Base-by-base conservation (phyloP, 73 alveolate genomes). In the Paramecium sonneborni region DNA sequence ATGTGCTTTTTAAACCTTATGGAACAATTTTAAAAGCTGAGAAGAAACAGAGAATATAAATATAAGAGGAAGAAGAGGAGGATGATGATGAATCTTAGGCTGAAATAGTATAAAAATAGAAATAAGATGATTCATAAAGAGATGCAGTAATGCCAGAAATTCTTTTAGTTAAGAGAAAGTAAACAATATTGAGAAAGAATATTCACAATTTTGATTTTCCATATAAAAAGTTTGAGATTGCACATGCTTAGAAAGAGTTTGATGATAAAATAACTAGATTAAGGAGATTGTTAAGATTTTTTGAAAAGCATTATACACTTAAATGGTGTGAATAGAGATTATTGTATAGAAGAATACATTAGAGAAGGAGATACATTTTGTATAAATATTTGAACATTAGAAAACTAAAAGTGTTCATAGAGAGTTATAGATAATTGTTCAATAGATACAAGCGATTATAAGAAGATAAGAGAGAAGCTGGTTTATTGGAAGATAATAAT, bases 291-390 rank as follows among this genome's bases (percentile, higher is more conserved):
- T 44, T 79, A 41, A 57, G 55, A 12, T 43, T 18, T 10, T 79
- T 79, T 43, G 90, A 79, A 30, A 79, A 34, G 20, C 10, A 26
- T 30, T 79, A 79, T 24, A 79, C 69, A 20, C 20, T 41, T 0
- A 79, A 79, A 44, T 79, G 90, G 90, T 79, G 69, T 41, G 90
- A 79, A 44, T 46, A 79, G 18, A 38, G 90, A 79, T 79, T 79
- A 14, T 6, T 79, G 1, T 79, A 79, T 79, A 38, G 90, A 12
- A 79, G 72, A 21, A n/a, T 79, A 1, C 24, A 79, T 79, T 10
- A 30, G 14, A 39, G 12, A 43, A 79, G 90, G 26, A 23, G 9
- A 46, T 46, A 23, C 20, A 79, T 23, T 4, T 43, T 79, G 8
- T 43, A 30, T 30, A 79, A 79, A 24, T 38, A 44, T 46, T 79